A percentile compares a stretch with the other conserved stretches of the same genome.
Evolutionary conservation across 495 filamentous ascomycete genomes (phyloP).

Genomic region (Tuber magnatum): DNA sequence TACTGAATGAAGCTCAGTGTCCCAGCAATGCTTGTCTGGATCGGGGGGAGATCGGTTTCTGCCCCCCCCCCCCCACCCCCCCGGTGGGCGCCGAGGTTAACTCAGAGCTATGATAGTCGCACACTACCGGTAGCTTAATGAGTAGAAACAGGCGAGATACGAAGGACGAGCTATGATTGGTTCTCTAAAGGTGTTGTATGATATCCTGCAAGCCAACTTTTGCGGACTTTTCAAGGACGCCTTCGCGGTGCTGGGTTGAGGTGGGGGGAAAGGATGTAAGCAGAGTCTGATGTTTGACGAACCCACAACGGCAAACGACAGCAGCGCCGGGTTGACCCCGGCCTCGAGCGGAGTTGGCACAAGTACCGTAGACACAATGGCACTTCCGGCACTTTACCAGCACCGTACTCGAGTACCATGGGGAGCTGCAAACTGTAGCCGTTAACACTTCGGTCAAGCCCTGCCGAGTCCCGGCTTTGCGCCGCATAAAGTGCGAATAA

Average conservation of each 20-base stretch:
- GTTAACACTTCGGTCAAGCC: neutral
- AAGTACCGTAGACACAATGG: neutral
- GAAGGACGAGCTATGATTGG: neutral
- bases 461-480: neutral
- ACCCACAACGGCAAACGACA: no score
- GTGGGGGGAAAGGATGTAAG: neutral
- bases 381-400: neutral
- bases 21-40: neutral
- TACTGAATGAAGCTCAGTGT: neutral
- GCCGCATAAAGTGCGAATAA: neutral
- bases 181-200: neutral
- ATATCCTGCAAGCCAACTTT: neutral
- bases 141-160: neutral
- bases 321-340: neutral
- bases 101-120: neutral
- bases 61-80: neutral
- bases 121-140: neutral
- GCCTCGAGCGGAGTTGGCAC: neutral
- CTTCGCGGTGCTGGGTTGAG: neutral
- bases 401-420: no score
- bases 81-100: neutral
- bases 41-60: neutral
- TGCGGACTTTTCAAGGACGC: neutral
- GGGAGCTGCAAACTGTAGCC: neutral
- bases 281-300: neutral